Evolutionary conservation across 2,329 filamentous ascomycete genomes (phyloP), one percentile per base, ranked within the genome.

Genomic region (Botrytis tulipae): DNA sequence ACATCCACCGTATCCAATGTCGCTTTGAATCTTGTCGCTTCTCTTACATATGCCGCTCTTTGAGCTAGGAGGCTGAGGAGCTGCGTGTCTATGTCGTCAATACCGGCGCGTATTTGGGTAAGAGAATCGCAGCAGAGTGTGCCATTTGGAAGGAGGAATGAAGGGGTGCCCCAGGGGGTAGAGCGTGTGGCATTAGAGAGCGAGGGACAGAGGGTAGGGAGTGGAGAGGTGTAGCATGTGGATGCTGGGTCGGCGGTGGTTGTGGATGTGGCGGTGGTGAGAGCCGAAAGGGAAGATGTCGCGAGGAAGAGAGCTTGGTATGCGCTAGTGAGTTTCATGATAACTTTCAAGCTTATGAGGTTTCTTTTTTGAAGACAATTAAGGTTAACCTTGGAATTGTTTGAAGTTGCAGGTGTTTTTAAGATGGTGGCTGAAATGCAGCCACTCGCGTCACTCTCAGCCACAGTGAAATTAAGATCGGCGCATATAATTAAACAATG

Each of bases 21-120:
- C 5, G 9, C 68, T 57, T 76, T 76, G 32, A 76, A 77, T n/a
- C 76, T 73, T 16, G 75, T 76, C 9, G 75, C 76, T 69, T 77
- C 76, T 57, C 70, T 65, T 25, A 77, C 74, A 72, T 71, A 77
- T 18, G 62, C 76, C 1, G 73, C 75, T 67, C 74, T 61, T 35
- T 73, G 63, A 14, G 76, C 73, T 25, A 77, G 59, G 14, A 76
- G 54, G 18, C 54, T 20, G 7, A 77, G 29, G 3, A 77, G 37
- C n/a, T 76, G 71, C 1, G 40, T 44, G 32, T 76, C 71, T 6
- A 76, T 60, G 7, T 54, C 74, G 29, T 76, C 66, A 48, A 76
- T 75, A 2, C 76, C 75, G 25, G 32, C 66, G 67, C 76, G 71
- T 14, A 76, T 68, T 46, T 77, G 70, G 12, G 60, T 42, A 4